These are phyloP conservation scores for Rhodotorula sp. DNA, from an alignment of 1,284 basidiomycete species.

Conservation along the genomic window DNA sequence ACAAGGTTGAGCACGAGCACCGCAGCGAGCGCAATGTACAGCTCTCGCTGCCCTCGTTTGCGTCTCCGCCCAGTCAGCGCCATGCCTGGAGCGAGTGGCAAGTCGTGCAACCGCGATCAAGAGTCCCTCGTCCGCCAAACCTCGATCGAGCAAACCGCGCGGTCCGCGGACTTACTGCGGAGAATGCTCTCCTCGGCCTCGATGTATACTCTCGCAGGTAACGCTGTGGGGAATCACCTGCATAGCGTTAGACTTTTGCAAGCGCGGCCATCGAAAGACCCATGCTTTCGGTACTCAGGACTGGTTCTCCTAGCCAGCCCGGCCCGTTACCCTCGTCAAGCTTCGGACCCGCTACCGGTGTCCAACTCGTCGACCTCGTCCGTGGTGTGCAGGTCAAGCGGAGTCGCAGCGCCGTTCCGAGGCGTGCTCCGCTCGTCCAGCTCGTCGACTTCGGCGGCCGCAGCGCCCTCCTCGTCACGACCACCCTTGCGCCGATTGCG, in stretches of 20 bases:
- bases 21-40: conserved; percentile 10
- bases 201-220: not conserved
- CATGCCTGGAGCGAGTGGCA: not conserved
- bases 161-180: not conserved
- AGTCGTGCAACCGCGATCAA: not conserved
- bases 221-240: too few species aligned
- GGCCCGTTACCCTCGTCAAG: not conserved
- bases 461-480: not conserved
- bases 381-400: not conserved
- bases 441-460: conserved; percentile 5
- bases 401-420: not conserved
- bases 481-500: conserved; percentile 6
- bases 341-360: not conserved
- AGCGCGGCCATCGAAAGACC: not conserved
- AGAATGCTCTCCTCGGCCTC: not conserved
- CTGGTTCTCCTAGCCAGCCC: too few species aligned
- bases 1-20: conserved; percentile 13
- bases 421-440: conserved; percentile 6
- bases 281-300: too few species aligned
- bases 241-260: not conserved
- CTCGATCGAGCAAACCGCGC: not conserved
- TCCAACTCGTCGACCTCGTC: conserved; percentile 32
- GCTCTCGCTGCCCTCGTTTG: not conserved
- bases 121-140: not conserved
- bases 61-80: not conserved